A percentile compares a stretch with the other conserved stretches of the same genome.
Conservation (phyloP, 1,284 basidiomycete genomes). For the Boletus chippewaensis region DNA sequence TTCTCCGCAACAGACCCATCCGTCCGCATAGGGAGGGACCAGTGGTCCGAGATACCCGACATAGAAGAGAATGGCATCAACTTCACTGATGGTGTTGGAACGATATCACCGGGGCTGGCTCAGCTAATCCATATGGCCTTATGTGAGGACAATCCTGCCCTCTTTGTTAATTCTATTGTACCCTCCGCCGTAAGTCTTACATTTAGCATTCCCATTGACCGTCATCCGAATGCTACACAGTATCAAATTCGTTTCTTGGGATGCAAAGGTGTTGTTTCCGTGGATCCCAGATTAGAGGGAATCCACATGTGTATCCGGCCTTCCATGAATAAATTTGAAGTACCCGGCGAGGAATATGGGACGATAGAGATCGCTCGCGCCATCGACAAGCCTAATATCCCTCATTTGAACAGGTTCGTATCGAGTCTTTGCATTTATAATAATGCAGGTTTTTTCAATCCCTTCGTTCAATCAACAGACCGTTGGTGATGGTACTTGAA, state of each 20-base stretch:
- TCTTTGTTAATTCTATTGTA: constrained; percentile 29
- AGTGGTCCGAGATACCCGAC: constrained; percentile 59
- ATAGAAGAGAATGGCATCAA: constrained; percentile 40
- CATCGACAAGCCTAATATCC: constrained; percentile 50
- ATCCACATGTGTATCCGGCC: constrained; percentile 58
- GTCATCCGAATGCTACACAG: constrained; percentile 28
- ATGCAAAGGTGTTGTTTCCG: constrained; percentile 66
- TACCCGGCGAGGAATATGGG: constrained; percentile 39
- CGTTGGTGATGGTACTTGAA: constrained; percentile 66
- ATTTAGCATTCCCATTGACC: too few species aligned
- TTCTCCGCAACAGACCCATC: constrained; percentile 76
- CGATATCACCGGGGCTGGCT: constrained; percentile 56
- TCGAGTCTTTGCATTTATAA: background rate
- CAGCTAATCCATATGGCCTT: constrained; percentile 52
- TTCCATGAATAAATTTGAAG: constrained; percentile 72
- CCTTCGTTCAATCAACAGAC: constrained; percentile 32
- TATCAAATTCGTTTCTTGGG: constrained; percentile 75
- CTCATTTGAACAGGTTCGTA: constrained; percentile 57
- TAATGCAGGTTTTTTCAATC: background rate
- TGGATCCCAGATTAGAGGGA: constrained; percentile 48
- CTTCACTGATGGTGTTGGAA: constrained; percentile 74
- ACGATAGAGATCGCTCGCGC: constrained; percentile 65
- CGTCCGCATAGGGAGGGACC: constrained; percentile 44
- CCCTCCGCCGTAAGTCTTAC: constrained; percentile 52
- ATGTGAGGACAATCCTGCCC: constrained; percentile 38